phyloP scores from a whole-genome alignment of 202 grass and related monocot species.

The Miscanthus sacchariflorus region DNA sequence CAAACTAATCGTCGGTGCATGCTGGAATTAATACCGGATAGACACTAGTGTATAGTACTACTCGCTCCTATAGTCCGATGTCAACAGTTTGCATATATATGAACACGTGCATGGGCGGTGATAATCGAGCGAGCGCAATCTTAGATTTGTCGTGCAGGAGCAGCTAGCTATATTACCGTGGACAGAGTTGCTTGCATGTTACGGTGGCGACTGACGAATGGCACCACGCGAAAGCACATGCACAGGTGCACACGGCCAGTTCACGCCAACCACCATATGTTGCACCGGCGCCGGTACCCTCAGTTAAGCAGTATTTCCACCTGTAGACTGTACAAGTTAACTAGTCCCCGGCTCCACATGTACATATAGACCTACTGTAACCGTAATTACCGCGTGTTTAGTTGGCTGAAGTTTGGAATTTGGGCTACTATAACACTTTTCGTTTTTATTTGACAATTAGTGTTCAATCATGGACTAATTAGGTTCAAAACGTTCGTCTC shows the following conservation, averaged over 20 bases:
- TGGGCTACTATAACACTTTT: too few species aligned
- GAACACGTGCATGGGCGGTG: slow-evolving; percentile 49
- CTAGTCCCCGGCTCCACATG: neutral
- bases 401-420: too few species aligned
- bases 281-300: neutral
- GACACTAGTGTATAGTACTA: neutral
- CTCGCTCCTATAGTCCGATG: too few species aligned
- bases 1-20: neutral
- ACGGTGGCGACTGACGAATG: slow-evolving; percentile 8
- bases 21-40: neutral
- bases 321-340: neutral
- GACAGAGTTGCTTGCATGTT: slow-evolving; percentile 32
- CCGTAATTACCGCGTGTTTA: neutral
- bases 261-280: neutral
- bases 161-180: neutral
- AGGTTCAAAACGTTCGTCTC: too few species aligned
- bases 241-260: neutral
- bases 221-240: slow-evolving; percentile 25
- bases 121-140: neutral
- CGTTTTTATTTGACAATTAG: too few species aligned
- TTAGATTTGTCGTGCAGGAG: neutral
- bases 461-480: too few species aligned
- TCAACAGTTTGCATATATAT: neutral
- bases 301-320: neutral
- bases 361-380: too few species aligned